Evolutionary conservation across 768 basidiomycete species (phyloP).

Genomic region (Boletellus sp.): DNA sequence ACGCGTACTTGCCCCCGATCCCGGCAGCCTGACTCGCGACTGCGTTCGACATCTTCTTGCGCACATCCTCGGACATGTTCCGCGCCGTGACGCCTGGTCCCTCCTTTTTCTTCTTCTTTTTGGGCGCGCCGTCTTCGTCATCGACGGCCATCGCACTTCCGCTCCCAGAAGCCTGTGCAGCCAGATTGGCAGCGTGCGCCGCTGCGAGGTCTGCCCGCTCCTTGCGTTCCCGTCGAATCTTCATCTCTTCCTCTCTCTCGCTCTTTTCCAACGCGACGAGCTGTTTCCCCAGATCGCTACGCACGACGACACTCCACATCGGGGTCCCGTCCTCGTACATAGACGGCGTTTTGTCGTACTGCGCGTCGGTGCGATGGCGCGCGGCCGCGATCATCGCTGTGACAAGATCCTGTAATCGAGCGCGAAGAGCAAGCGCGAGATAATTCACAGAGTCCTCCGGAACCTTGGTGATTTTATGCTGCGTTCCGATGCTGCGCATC

Average conservation of each 20-base stretch:
- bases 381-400: slow-evolving; percentile 65
- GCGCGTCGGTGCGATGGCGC: slow-evolving; percentile 65
- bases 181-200: slow-evolving; percentile 61
- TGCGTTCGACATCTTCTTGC: slow-evolving; percentile 89
- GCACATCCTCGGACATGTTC: slow-evolving; percentile 88
- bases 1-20: slow-evolving; percentile 74
- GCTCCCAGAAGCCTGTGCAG: slow-evolving; percentile 49
- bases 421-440: slow-evolving; percentile 73
- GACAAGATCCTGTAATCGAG: slow-evolving; percentile 67
- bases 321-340: slow-evolving; percentile 63
- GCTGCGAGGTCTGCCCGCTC: slow-evolving; percentile 71
- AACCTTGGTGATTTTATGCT: slow-evolving; percentile 64
- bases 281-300: slow-evolving; percentile 79
- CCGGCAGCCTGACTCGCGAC: slow-evolving; percentile 90
- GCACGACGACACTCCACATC: slow-evolving; percentile 79
- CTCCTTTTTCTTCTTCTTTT: slow-evolving; percentile 79
- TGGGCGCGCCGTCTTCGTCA: slow-evolving; percentile 59
- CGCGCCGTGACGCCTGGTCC: slow-evolving; percentile 80
- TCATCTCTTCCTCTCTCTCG: slow-evolving; percentile 82
- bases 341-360: slow-evolving; percentile 65
- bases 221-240: slow-evolving; percentile 70
- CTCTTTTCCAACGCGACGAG: slow-evolving; percentile 68
- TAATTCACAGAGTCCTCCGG: slow-evolving; percentile 75
- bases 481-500: slow-evolving; percentile 63
- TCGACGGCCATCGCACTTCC: slow-evolving; percentile 32